Percentiles rank a stretch among this genome's conserved stretches.
Evolutionary conservation across 495 filamentous ascomycete genomes (phyloP).

Genomic region (Neurospora terricola): DNA sequence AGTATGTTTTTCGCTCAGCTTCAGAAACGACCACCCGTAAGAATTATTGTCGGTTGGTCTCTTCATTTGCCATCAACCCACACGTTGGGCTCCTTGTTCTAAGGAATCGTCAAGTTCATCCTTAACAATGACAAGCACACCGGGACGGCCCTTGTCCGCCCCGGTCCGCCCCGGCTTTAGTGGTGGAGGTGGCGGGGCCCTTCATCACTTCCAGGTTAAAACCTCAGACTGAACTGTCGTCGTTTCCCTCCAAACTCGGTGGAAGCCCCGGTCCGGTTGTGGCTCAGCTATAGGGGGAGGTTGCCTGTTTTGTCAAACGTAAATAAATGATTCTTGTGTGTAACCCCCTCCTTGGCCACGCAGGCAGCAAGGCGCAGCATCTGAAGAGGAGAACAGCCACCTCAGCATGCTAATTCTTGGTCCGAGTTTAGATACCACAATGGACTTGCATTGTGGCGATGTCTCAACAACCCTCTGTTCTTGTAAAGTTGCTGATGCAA

Average conservation of each 20-base stretch:
- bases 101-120: no score
- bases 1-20: no score
- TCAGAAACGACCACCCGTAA: no score
- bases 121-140: no score
- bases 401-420: not conserved
- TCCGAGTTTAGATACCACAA: not conserved
- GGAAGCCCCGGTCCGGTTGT: no score
- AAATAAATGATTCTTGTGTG: not conserved
- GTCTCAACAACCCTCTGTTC: not conserved
- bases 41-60: no score
- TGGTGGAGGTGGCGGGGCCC: not conserved
- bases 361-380: not conserved
- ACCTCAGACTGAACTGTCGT: no score
- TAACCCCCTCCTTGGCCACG: not conserved
- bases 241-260: no score
- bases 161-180: not conserved
- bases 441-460: not conserved
- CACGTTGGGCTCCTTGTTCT: no score
- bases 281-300: no score
- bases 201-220: no score
- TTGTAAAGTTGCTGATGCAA: not conserved
- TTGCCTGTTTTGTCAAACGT: not conserved
- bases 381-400: not conserved
- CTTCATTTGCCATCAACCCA: no score
- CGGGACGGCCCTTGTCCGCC: not conserved